Evolutionary conservation across 2,329 filamentous ascomycete genomes (phyloP), one percentile per base, ranked within the genome.

Genomic region (Anisogramma anomala): DNA sequence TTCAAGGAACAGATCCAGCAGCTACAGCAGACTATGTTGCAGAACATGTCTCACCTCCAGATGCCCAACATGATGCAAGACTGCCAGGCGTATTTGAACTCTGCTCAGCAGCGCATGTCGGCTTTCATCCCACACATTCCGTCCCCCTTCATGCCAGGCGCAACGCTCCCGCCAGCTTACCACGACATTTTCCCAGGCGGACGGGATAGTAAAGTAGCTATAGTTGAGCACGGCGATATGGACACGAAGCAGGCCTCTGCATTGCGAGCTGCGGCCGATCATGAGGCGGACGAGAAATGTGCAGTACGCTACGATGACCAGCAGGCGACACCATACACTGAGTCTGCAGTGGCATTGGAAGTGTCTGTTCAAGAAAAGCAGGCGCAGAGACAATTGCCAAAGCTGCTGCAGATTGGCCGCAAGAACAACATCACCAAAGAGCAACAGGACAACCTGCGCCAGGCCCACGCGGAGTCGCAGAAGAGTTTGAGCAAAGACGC

Each of bases 1-100:
- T 73, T 85, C 62, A 77, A 80, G 52, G 82, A 87, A 41, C 82
- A 88, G 43, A 61, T 89, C 15, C 79, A 88, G 42, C 79, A 87
- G 44, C 71, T 88, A 52, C 84, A 87, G 54, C 79, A 85, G 55
- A 76, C 70, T 33, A 71, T 85, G 65, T 67, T 84, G 51, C 79
- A 80, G 36, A 81, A 80, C 44, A 60, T 81, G 23, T 66, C 76
- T 13, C 74, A 77, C 39, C 59, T 79, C 23, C 67, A 70, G 42
- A 65, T 80, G 52, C 73, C 78, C n/a, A 77, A 79, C 51, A 71
- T 84, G 54, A 71, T 75, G 42, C 77, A 80, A 9, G 79, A 81
- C 50, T 88, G 88, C 55, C 83, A 88, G 56, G 74, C 74, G 1
- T 77, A 82, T 55, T 55, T 77, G 14, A 40, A 40, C 31, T 34